Base-by-base conservation (phyloP, 2,329 filamentous ascomycete genomes). In the Camillea tinctor region DNA sequence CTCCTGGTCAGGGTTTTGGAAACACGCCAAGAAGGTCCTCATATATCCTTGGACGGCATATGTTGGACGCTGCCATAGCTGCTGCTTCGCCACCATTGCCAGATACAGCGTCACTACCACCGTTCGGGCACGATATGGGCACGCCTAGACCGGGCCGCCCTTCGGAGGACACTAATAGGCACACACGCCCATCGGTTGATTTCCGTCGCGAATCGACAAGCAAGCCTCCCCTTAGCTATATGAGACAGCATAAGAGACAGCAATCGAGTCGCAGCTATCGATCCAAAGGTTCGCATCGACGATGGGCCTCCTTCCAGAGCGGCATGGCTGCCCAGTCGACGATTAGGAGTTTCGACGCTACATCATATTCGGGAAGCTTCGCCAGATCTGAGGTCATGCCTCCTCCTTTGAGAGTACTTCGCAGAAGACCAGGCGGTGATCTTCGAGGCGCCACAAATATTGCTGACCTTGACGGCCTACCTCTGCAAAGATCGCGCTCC, bases 401-500 rank as follows among this genome's bases (percentile, higher is more conserved):
- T 1, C 76, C 77, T 20, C 85, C 86, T n/a, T 75, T 84, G 6
- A 84, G 88, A 51, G 80, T 88, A 50, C 80, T 95, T 62, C 83
- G 91, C 61, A 81, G 91, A 70, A 83, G 88, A 15, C 91, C 90
- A 6, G 91, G 91, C 53, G 90, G 91, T 36, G 87, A 94, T 72
- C 76, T 95, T 53, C 84, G 88, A 63, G 88, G 87, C 17, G 88
- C 85, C 44, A 83, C 82, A 19, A 88, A 88, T 60, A 84, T 88
- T 26, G 83, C 84, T 49, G 88, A 91, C 30, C 72, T 88, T 3
- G 84, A 88, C 52, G 70, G 75, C 8, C 69, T 76, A 15, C 74
- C 77, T 1, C 68, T 86, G 49, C 79, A 81, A 56, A 80, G 80
- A 69, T 84, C 85, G 17, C 81, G 78, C 48, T 88, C 86, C 13